Base-by-base conservation (phyloP, 2,329 filamentous ascomycete genomes). In the Nemania sp. region DNA sequence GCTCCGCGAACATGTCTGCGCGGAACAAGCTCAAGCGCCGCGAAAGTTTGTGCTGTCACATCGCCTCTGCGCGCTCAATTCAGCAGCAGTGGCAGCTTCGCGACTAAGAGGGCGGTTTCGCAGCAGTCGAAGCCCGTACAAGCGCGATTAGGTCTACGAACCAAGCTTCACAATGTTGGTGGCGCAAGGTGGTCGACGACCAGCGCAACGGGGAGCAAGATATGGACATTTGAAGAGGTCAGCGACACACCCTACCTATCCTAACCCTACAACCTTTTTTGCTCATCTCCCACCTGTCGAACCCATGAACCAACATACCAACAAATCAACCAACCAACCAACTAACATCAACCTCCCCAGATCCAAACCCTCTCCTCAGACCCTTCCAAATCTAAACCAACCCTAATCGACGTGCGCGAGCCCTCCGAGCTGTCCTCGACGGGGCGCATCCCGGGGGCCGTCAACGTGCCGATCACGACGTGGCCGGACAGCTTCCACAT, bases 401-500 rank as follows among this genome's bases (percentile, higher is more conserved):
- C 52, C 17, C 51, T 70, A 3, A 65, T 70, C 64, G 89, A 92
- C 72, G 82, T 87, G 47, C 89, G 90, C 69, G 89, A 93, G 69
- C 87, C 88, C 2, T 63, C 66, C 59, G 90, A 94, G 70, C 81
- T 88, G 55, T 64, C 72, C 45, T 70, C 76, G 6, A 83, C 82
- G 7, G 89, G 89, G 60, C 81, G 76, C 58, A 97, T 99, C 67
- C 94, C 94, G 1, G 82, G 82, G 40, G 86, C 91, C 1, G 75
- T 93, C 65, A 93, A 93, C 75, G 83, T 99, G 43, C 93, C 94
- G 45, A 80, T 97, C 59, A 82, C 79, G 6, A 87, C 86, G 5
- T 80, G 85, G 36, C 86, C 91, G 1, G 91, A 97, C 71, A 87
- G 87, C 54, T 86, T 95, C 66, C 88, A 91, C 71, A 80, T 97